Percentiles rank a stretch among this genome's conserved stretches.
Conservation (phyloP, 495 filamentous ascomycete species). For the Glonium stellatum region DNA sequence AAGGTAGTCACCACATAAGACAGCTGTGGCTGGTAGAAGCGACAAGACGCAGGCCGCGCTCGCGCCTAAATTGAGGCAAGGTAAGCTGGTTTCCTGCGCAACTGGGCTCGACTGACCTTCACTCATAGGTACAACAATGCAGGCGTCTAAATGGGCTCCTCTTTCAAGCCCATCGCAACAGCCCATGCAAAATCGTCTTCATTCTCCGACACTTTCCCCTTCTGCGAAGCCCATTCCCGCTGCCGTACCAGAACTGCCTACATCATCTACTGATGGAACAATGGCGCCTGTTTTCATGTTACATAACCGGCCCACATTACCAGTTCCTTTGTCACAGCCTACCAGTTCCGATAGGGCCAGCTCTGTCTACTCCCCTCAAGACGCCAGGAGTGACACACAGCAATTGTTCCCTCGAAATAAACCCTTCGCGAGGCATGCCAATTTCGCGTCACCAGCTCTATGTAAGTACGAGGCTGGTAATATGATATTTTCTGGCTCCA, state of each 20-base stretch:
- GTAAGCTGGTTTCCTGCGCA: too few relatives aligned
- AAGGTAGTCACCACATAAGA: too few relatives aligned
- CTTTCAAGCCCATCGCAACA: not conserved
- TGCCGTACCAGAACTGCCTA: not conserved
- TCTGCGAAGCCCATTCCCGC: not conserved
- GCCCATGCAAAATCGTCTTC: not conserved
- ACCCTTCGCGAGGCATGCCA: not conserved
- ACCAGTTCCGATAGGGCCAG: not conserved
- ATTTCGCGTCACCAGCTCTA: too few relatives aligned
- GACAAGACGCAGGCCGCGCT: not conserved
- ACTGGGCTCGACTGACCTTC: too few relatives aligned
- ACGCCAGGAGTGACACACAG: not conserved
- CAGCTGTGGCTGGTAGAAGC: too few relatives aligned
- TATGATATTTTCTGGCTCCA: too few relatives aligned
- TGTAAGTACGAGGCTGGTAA: too few relatives aligned
- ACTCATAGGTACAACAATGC: not conserved
- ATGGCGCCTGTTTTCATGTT: not conserved
- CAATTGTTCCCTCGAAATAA: not conserved
- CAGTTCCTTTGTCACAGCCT: not conserved
- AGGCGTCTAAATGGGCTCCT: not conserved
- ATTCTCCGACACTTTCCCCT: not conserved
- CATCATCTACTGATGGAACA: not conserved
- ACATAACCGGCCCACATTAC: not conserved
- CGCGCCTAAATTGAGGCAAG: not conserved
- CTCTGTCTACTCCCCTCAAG: not conserved